Evolutionary conservation across 163 green algal genomes (phyloP).

Genomic region (Chlamydomonas reinhardtii): DNA sequence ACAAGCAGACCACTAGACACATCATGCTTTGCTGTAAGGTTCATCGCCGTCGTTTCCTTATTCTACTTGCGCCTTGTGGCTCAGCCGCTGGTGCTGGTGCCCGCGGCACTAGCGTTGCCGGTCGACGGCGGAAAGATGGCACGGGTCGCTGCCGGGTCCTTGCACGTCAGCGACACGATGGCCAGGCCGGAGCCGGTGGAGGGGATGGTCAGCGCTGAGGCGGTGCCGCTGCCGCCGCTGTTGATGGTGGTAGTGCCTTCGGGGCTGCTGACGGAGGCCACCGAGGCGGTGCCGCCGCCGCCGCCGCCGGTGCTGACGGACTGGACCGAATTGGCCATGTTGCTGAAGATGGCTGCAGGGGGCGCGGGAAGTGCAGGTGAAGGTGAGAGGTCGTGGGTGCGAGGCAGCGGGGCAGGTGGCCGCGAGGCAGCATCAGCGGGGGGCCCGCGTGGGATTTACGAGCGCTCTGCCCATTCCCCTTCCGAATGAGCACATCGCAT

Average conservation of each 20-base stretch:
- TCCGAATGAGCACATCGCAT: too few relatives aligned
- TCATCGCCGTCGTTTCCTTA: too few relatives aligned
- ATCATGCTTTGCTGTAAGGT: too few relatives aligned
- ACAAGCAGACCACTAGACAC: too few relatives aligned
- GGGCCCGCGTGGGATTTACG: too few relatives aligned
- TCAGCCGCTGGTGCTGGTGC: too few relatives aligned
- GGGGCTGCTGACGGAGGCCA: background rate
- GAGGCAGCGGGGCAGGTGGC: too few relatives aligned
- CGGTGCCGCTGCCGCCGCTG: background rate
- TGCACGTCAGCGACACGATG: background rate
- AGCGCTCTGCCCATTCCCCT: too few relatives aligned
- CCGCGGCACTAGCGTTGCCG: too few relatives aligned
- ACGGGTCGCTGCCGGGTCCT: background rate
- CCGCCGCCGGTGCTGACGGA: background rate
- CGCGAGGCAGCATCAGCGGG: too few relatives aligned
- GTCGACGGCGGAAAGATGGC: background rate
- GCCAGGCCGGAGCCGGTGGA: conserved; percentile 22
- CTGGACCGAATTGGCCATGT: background rate
- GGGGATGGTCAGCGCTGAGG: conserved; percentile 16
- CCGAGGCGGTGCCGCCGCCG: background rate
- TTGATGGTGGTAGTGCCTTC: background rate
- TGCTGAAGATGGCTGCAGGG: background rate
- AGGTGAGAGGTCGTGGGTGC: background rate
- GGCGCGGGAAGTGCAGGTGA: background rate
- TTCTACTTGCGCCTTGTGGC: too few relatives aligned